phyloP scores from a whole-genome alignment of 495 filamentous ascomycete species.

The Schizothecium vesticola region DNA sequence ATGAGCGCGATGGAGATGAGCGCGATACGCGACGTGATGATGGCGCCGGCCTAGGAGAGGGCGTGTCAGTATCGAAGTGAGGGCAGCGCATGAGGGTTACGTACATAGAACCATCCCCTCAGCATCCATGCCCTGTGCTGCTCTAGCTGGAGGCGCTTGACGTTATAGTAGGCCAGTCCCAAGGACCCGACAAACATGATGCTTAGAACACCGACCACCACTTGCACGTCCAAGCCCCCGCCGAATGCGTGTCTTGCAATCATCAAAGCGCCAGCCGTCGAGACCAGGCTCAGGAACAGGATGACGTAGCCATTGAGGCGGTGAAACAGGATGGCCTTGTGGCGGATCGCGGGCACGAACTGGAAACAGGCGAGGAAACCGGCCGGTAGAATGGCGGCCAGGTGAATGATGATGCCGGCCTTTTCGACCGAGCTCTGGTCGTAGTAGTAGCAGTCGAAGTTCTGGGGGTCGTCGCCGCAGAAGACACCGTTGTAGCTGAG shows the following conservation, averaged over 20 bases:
- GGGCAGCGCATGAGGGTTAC: slow-evolving; percentile 4
- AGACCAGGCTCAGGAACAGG: slow-evolving; percentile 37
- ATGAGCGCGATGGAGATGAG: background rate
- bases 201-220: slow-evolving; percentile 29
- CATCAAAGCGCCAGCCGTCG: slow-evolving; percentile 42
- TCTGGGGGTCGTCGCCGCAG: slow-evolving; percentile 13
- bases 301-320: slow-evolving; percentile 51
- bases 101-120: slow-evolving; percentile 41
- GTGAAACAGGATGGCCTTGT: slow-evolving; percentile 42
- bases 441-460: slow-evolving; percentile 49
- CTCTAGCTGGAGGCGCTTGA: slow-evolving; percentile 50
- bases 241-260: slow-evolving; percentile 41
- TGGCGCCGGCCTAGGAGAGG: slow-evolving; percentile 27
- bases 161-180: slow-evolving; percentile 43
- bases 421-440: slow-evolving; percentile 19
- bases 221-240: slow-evolving; percentile 38
- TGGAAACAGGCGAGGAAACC: slow-evolving; percentile 44
- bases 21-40: slow-evolving; percentile 47
- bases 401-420: slow-evolving; percentile 46
- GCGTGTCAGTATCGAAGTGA: too few species aligned
- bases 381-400: slow-evolving; percentile 43
- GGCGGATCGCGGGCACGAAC: slow-evolving; percentile 49
- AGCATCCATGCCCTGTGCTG: slow-evolving; percentile 58
- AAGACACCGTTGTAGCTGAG: slow-evolving; percentile 30
- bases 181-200: slow-evolving; percentile 33